phyloP scores from a whole-genome alignment of 2,329 filamentous ascomycete species.

The Trichoderma atroviride region DNA sequence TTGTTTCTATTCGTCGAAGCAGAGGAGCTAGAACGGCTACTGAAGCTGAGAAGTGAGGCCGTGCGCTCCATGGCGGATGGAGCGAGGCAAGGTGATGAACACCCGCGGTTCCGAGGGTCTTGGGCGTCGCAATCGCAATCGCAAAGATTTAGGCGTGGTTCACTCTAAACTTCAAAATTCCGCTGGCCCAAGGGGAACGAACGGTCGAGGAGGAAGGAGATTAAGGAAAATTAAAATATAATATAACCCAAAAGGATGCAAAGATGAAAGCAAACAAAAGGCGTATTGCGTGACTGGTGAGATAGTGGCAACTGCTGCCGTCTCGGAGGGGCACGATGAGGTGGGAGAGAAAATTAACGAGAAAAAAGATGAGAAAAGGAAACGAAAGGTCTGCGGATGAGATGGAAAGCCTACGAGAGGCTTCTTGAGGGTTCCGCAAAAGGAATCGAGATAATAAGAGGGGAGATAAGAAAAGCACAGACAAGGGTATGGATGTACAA shows the following conservation, averaged over 20 bases:
- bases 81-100: slow-evolving; percentile 20
- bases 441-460: background rate
- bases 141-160: background rate
- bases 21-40: slow-evolving; percentile 42
- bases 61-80: slow-evolving; percentile 34
- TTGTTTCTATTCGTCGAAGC: slow-evolving; percentile 37
- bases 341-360: background rate
- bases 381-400: background rate
- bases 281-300: background rate
- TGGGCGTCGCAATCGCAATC: background rate
- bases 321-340: background rate
- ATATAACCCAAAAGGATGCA: background rate
- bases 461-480: background rate
- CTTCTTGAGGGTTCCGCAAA: background rate
- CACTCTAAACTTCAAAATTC: background rate
- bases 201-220: background rate
- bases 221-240: background rate
- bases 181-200: background rate
- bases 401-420: background rate
- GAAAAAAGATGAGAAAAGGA: background rate
- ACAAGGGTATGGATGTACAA: background rate
- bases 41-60: slow-evolving; percentile 40
- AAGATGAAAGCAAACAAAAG: background rate
- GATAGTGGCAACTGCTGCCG: slow-evolving; percentile 1
- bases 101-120: background rate